These are phyloP conservation scores for Ophiostoma quercus DNA, from an alignment of 2,329 filamentous ascomycete species.

Conservation along the genomic window DNA sequence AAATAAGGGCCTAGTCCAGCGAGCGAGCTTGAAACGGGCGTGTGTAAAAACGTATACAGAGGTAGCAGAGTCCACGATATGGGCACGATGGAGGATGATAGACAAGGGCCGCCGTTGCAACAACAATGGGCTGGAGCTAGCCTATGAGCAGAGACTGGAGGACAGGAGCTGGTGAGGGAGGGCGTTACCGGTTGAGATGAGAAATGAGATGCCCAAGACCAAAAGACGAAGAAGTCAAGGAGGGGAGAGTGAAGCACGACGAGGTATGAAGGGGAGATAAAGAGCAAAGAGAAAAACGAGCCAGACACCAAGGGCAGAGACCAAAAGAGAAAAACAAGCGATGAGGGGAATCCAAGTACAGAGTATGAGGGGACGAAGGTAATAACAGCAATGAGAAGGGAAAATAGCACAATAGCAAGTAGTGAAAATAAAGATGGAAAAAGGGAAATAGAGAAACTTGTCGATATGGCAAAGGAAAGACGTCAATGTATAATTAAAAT, in stretches of 20 bases:
- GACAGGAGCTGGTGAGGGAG: not conserved
- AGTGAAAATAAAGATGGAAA: slow-evolving; percentile 6
- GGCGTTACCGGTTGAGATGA: not conserved
- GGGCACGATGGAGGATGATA: not conserved
- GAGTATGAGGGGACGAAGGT: slow-evolving; percentile 14
- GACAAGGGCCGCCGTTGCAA: not conserved
- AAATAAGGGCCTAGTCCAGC: slow-evolving; percentile 14
- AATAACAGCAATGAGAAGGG: slow-evolving; percentile 11
- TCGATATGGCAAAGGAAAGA: not conserved
- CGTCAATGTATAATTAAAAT: not conserved
- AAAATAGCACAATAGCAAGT: not conserved
- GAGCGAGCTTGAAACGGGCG: slow-evolving; percentile 10
- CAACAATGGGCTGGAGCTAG: not conserved
- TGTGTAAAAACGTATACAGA: slow-evolving; percentile 17
- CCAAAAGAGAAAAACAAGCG: slow-evolving; percentile 18
- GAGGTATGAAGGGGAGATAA: not conserved
- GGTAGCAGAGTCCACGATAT: not conserved
- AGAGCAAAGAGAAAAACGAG: not conserved
- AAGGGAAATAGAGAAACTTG: slow-evolving; percentile 15
- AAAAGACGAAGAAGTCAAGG: not conserved
- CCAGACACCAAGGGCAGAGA: not conserved
- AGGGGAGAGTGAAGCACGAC: not conserved
- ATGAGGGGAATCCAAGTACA: slow-evolving; percentile 15
- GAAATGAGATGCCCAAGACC: not conserved
- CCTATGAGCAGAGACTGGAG: too few relatives aligned